These are phyloP conservation scores for Sutorius australiensis DNA, from an alignment of 768 basidiomycete genomes.

Conservation along the genomic window DNA sequence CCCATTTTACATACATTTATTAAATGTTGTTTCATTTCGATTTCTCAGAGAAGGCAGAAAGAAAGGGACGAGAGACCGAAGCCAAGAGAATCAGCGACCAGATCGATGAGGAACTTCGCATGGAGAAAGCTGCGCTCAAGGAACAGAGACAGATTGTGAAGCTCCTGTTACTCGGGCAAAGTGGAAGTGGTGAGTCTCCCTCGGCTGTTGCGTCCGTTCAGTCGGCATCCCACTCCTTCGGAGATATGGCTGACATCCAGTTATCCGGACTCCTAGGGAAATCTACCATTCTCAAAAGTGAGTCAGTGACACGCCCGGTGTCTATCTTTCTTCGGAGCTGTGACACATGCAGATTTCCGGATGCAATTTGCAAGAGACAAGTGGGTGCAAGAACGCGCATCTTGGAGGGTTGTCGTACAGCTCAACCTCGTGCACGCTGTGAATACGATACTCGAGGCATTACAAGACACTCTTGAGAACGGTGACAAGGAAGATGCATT, in stretches of 20 bases:
- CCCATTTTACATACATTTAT: background rate
- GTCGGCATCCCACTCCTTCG: background rate
- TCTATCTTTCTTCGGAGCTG: background rate
- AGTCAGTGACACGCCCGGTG: slow-evolving; percentile 37
- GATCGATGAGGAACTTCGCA: slow-evolving; percentile 59
- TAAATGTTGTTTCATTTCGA: slow-evolving; percentile 29
- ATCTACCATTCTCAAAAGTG: slow-evolving; percentile 67
- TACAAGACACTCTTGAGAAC: slow-evolving; percentile 51
- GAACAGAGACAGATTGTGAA: slow-evolving; percentile 50
- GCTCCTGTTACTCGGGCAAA: slow-evolving; percentile 60
- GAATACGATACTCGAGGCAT: slow-evolving; percentile 57
- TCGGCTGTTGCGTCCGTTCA: background rate
- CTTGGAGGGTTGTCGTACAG: slow-evolving; percentile 76
- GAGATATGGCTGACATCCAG: background rate
- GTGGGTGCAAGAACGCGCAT: slow-evolving; percentile 66
- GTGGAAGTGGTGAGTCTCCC: slow-evolving; percentile 55
- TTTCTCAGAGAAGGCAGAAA: slow-evolving; percentile 37
- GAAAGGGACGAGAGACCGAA: slow-evolving; percentile 50
- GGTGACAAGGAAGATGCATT: slow-evolving; percentile 31
- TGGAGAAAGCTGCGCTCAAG: slow-evolving; percentile 41
- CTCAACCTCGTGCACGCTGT: slow-evolving; percentile 76
- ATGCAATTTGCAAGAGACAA: slow-evolving; percentile 60
- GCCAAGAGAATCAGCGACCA: slow-evolving; percentile 56
- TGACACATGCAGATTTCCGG: slow-evolving; percentile 54
- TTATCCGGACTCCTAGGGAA: slow-evolving; percentile 43